Evolutionary conservation across 768 basidiomycete species (phyloP).

Genomic region (Sarcomyxa edulis): DNA sequence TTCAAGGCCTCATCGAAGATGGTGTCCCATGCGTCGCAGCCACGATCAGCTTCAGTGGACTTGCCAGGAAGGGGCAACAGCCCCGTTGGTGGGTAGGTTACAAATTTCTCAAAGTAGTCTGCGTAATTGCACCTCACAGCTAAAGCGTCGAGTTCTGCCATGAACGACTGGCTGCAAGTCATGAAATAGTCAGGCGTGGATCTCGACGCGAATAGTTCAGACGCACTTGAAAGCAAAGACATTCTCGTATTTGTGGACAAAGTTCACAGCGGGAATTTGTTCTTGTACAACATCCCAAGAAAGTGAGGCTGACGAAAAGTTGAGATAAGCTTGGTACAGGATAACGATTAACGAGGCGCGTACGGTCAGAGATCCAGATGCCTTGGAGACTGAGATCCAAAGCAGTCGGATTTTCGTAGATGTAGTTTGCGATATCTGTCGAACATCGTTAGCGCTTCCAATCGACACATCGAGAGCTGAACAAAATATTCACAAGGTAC

Average conservation of each 20-base stretch:
- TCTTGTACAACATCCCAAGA: conserved; percentile 62
- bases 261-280: conserved; percentile 68
- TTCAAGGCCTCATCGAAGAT: conserved; percentile 57
- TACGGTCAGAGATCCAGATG: conserved; percentile 71
- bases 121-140: conserved; percentile 58
- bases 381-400: conserved; percentile 61
- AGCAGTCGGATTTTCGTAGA: conserved; percentile 49
- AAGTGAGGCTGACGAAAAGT: conserved; percentile 36
- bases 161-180: conserved; percentile 51
- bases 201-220: background rate
- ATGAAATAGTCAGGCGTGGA: background rate
- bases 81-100: conserved; percentile 66
- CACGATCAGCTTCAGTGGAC: conserved; percentile 36
- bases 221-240: conserved; percentile 72
- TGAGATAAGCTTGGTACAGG: background rate
- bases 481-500: conserved; percentile 42
- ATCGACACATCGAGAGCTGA: conserved; percentile 3
- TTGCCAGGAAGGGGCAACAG: conserved; percentile 62
- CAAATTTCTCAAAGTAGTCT: conserved; percentile 54
- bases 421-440: conserved; percentile 70
- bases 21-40: conserved; percentile 64
- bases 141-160: conserved; percentile 48
- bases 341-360: conserved; percentile 15
- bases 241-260: conserved; percentile 66
- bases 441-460: background rate